Evolutionary conservation across 805 yeast species (phyloP).

Genomic region (Lipomyces starkeyi): DNA sequence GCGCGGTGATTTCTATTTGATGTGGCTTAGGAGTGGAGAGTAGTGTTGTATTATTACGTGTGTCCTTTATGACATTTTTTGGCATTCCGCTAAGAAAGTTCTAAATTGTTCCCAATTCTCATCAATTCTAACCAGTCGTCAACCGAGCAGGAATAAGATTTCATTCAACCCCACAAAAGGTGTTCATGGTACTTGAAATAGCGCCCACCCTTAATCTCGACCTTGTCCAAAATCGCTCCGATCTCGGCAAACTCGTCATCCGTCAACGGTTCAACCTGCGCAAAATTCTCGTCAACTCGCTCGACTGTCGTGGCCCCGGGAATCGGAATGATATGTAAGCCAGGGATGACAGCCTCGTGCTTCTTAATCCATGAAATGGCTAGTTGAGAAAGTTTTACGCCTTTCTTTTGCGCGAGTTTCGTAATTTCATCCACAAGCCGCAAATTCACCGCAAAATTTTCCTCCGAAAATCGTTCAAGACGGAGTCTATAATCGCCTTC

Average conservation of each 20-base stretch:
- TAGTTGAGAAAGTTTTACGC: conserved; percentile 65
- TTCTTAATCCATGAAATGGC: conserved; percentile 70
- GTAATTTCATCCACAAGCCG: conserved; percentile 56
- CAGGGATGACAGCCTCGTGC: conserved; percentile 46
- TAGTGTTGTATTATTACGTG: not conserved
- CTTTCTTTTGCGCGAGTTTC: conserved; percentile 54
- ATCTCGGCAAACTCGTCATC: conserved; percentile 64
- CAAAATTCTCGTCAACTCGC: conserved; percentile 67
- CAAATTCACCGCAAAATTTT: conserved; percentile 60
- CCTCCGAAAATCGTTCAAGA: no score
- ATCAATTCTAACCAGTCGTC: not conserved
- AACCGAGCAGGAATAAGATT: not conserved
- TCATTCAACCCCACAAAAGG: conserved; percentile 26
- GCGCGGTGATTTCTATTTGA: not conserved
- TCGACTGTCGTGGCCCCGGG: conserved; percentile 70
- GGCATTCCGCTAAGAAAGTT: not conserved
- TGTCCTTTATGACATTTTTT: no score
- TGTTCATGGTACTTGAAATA: conserved; percentile 48
- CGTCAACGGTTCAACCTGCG: conserved; percentile 50
- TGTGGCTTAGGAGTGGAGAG: not conserved
- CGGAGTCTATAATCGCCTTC: no score
- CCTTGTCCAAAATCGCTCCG: conserved; percentile 51
- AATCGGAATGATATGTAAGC: conserved; percentile 72
- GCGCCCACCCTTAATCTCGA: conserved; percentile 63
- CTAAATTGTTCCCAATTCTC: no score